A percentile compares a stretch with the other conserved stretches of the same genome.
Evolutionary conservation across 1,284 basidiomycete species (phyloP).

Genomic region (Sanguinoderma infundibulare): DNA sequence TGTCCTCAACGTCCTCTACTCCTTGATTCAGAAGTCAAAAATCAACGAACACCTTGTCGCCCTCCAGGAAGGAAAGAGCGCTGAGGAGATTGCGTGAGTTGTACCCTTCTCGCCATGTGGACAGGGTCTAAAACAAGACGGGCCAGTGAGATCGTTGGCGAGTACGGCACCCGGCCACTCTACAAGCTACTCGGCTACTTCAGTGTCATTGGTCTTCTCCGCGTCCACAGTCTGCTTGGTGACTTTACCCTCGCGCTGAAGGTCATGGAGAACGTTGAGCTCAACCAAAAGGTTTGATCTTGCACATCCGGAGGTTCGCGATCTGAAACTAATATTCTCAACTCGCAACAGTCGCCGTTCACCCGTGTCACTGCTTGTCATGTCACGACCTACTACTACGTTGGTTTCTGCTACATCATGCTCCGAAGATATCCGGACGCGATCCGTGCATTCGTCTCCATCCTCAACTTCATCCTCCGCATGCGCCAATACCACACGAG

Average conservation of each 20-base stretch:
- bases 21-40: constrained; percentile 95
- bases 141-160: constrained; percentile 84
- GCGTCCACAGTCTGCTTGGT: constrained; percentile 94
- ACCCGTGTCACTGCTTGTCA: constrained; percentile 94
- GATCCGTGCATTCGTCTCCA: constrained; percentile 90
- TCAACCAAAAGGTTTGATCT: constrained; percentile 74
- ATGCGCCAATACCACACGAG: constrained; percentile 96
- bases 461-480: constrained; percentile 91
- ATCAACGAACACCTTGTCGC: constrained; percentile 94
- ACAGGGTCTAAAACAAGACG: constrained; percentile 3
- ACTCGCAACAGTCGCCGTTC: constrained; percentile 65
- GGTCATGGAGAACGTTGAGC: constrained; percentile 92
- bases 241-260: constrained; percentile 97
- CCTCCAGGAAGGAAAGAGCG: constrained; percentile 76
- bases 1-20: constrained; percentile 97
- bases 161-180: constrained; percentile 88
- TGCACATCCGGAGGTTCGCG: not conserved
- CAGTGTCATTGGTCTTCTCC: constrained; percentile 92
- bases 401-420: constrained; percentile 97
- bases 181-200: constrained; percentile 99
- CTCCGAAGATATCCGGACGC: constrained; percentile 94
- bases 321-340: not conserved
- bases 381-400: constrained; percentile 94
- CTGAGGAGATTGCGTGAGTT: constrained; percentile 83
- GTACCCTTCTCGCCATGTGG: not conserved